Base-by-base conservation (phyloP, 768 basidiomycete genomes). In the Ramaria rubella region DNA sequence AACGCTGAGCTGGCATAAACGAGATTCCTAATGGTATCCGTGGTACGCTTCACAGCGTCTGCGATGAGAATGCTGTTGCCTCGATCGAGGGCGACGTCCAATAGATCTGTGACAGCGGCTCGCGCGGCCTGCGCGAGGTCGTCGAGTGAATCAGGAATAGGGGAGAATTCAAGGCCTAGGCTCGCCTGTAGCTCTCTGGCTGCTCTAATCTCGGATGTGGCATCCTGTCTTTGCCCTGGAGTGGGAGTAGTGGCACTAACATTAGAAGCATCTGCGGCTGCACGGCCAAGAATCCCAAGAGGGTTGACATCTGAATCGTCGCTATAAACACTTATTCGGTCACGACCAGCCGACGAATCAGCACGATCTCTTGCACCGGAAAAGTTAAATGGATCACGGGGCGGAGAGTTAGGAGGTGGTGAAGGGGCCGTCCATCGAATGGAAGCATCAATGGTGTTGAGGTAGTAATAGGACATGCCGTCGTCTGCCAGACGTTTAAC, bases 261-360 rank as follows among this genome's bases (percentile, higher is more conserved):
- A 31, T 27, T 36, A n/a, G 43, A 24, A 11, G 26, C 55, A 33
- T 46, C 26, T 9, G 31, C 43, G 7, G 55, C 55, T 17, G 55
- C 31, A 4, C 55, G 55, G 11, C 55, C 55, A 31, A 66, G 68
- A 45, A 64, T 44, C 64, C 78, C 78, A 4, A 72, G 62, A 5
- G 82, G 82, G 29, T 83, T 78, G 33, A 87, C 73, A 50, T 86
- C 87, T 9, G 88, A 91, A 64, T 87, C 85, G 63, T 93, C 90
- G 9, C 89, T 91, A 64, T 85, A 82, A 30, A 84, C 79, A 65
- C 89, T 89, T 52, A 79, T 70, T 52, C 79, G 78, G 40, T 76
- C 74, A 26, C 48, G 40, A 57, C 64, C 66, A 63, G 46, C 61
- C 2, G 68, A 58, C 21, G 76, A 77, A 55, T 68, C 68, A 9